Conservation (phyloP, 1,284 basidiomycete species). For the Melanopsichium pennsylvanicum region DNA sequence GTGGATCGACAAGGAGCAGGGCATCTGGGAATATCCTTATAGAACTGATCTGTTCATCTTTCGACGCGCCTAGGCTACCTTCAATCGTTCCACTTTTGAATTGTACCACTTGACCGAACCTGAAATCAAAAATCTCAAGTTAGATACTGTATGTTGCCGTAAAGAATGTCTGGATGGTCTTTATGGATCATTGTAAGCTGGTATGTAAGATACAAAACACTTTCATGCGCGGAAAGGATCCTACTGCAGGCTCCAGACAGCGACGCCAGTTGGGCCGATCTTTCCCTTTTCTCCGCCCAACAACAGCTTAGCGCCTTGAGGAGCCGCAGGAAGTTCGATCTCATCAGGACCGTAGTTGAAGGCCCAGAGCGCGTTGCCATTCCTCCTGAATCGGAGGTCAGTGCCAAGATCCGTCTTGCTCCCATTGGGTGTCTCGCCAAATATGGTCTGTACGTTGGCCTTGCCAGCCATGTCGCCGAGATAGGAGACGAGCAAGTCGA, state of each 20-base stretch:
- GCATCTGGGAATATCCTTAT: slow-evolving; percentile 57
- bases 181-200: too few species aligned
- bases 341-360: slow-evolving; percentile 47
- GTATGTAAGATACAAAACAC: neutral
- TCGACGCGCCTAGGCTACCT: slow-evolving; percentile 30
- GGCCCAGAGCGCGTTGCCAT: slow-evolving; percentile 45
- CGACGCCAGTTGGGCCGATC: slow-evolving; percentile 27
- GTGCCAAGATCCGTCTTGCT: slow-evolving; percentile 28
- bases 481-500: slow-evolving; percentile 36
- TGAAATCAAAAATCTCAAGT: too few species aligned
- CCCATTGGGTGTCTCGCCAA: slow-evolving; percentile 14
- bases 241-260: slow-evolving; percentile 32
- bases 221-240: neutral
- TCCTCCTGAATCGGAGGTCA: slow-evolving; percentile 34
- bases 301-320: slow-evolving; percentile 25
- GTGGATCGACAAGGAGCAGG: slow-evolving; percentile 58
- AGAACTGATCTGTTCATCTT: slow-evolving; percentile 47
- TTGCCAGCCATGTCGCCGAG: slow-evolving; percentile 29
- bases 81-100: too few species aligned
- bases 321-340: slow-evolving; percentile 27
- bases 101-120: too few species aligned
- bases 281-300: slow-evolving; percentile 25
- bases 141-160: too few species aligned
- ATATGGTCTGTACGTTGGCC: slow-evolving; percentile 23
- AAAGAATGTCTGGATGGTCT: too few species aligned